Evolutionary conservation across 306 rosid genomes (phyloP).

Genomic region (Glycine latifolia): DNA sequence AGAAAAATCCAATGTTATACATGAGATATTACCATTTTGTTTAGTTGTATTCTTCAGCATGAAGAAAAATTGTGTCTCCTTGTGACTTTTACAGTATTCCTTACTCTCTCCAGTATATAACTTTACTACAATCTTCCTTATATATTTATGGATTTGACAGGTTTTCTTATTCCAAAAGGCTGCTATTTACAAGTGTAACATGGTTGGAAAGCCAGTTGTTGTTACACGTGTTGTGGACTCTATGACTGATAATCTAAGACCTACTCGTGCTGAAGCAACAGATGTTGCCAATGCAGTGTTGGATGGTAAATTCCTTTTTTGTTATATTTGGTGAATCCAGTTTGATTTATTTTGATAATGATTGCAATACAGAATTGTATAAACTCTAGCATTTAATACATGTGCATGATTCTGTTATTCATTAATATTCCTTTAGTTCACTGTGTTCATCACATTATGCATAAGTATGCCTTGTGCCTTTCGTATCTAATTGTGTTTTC

Average conservation of each 20-base stretch:
- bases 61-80: slow-evolving; percentile 5
- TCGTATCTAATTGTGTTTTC: slow-evolving; percentile 22
- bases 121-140: background rate
- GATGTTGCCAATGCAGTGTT: slow-evolving; percentile 99
- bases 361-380: background rate
- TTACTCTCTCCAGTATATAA: background rate
- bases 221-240: slow-evolving; percentile 97
- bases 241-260: slow-evolving; percentile 95
- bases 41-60: background rate
- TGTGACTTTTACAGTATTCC: slow-evolving; percentile 11
- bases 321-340: slow-evolving; percentile 30
- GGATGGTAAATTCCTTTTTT: slow-evolving; percentile 66
- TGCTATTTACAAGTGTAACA: slow-evolving; percentile 96
- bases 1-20: slow-evolving; percentile 1
- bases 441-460: slow-evolving; percentile 21
- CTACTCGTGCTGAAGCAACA: slow-evolving; percentile 99
- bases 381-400: background rate
- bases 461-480: slow-evolving; percentile 27
- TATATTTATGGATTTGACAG: slow-evolving; percentile 52
- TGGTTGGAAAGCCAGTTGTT: slow-evolving; percentile 98
- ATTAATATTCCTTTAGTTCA: slow-evolving; percentile 35
- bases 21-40: slow-evolving; percentile 26
- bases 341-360: slow-evolving; percentile 8
- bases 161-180: slow-evolving; percentile 94
- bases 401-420: slow-evolving; percentile 17